A percentile compares a stretch with the other conserved stretches of the same genome.
Conservation (phyloP, 208 protist genomes). For the Acanthamoeba lenticulata region DNA sequence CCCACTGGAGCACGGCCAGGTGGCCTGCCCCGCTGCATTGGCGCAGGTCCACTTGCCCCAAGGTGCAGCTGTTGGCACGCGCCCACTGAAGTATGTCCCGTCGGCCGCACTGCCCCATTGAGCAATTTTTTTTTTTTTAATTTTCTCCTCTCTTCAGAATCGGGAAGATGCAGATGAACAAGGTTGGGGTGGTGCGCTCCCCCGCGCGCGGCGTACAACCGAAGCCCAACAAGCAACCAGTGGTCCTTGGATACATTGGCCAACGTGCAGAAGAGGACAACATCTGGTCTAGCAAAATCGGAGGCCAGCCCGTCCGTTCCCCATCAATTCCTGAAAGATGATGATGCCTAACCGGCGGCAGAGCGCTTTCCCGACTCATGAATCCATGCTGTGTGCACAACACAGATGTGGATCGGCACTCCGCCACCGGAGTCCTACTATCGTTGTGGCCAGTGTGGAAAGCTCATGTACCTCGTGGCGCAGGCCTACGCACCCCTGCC, state of each 20-base stretch:
- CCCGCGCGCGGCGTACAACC: background rate
- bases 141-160: too few relatives aligned
- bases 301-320: background rate
- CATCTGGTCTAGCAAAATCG: conserved; percentile 13
- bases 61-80: too few relatives aligned
- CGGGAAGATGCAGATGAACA: background rate
- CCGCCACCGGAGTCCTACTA: conserved; percentile 6
- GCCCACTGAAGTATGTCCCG: too few relatives aligned
- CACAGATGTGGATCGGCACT: background rate
- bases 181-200: background rate
- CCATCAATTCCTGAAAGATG: background rate
- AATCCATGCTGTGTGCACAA: background rate
- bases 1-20: too few relatives aligned
- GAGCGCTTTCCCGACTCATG: too few relatives aligned
- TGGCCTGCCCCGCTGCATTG: too few relatives aligned
- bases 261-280: background rate
- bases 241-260: background rate
- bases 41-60: too few relatives aligned
- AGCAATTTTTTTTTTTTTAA: background rate
- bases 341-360: background rate
- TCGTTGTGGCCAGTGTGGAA: background rate
- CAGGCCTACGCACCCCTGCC: conserved; percentile 16
- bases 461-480: conserved; percentile 1
- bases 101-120: too few relatives aligned
- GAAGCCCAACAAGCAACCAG: background rate